phyloP scores from a whole-genome alignment of 208 protist species.

The Acanthamoeba rhysodes region DNA sequence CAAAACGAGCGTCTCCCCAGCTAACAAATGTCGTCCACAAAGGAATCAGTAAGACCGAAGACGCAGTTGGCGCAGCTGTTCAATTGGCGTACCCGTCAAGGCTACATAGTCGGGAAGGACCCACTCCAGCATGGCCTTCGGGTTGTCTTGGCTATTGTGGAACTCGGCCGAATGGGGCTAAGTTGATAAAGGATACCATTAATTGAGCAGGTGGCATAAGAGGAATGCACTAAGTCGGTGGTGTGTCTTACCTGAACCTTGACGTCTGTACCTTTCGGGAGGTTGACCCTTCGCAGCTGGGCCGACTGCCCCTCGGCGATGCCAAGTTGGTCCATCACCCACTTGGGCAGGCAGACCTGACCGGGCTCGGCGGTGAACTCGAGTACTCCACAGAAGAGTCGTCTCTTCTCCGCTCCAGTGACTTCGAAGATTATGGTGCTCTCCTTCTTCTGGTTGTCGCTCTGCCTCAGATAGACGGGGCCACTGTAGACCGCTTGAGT shows the following conservation, averaged over 20 bases:
- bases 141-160: conserved; percentile 55
- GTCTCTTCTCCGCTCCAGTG: conserved; percentile 25
- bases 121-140: conserved; percentile 68
- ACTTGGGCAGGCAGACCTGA: conserved; percentile 39
- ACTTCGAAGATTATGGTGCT: conserved; percentile 69
- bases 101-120: conserved; percentile 62
- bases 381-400: conserved; percentile 63
- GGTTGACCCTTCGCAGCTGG: conserved; percentile 69
- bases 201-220: background rate
- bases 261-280: conserved; percentile 60
- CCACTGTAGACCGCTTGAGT: background rate
- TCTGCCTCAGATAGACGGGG: background rate
- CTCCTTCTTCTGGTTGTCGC: background rate
- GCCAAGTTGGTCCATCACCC: conserved; percentile 71
- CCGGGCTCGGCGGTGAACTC: conserved; percentile 53
- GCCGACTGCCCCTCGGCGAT: conserved; percentile 16
- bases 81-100: conserved; percentile 15
- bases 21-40: background rate
- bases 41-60: background rate
- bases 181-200: background rate
- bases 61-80: background rate
- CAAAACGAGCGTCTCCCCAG: conserved; percentile 37
- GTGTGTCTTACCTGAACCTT: conserved; percentile 23
- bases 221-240: background rate
- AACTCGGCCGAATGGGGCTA: conserved; percentile 67